A percentile compares a stretch with the other conserved stretches of the same genome.
Conservation (phyloP, 257 asterid genomes). For the Leonotis leonurus region DNA sequence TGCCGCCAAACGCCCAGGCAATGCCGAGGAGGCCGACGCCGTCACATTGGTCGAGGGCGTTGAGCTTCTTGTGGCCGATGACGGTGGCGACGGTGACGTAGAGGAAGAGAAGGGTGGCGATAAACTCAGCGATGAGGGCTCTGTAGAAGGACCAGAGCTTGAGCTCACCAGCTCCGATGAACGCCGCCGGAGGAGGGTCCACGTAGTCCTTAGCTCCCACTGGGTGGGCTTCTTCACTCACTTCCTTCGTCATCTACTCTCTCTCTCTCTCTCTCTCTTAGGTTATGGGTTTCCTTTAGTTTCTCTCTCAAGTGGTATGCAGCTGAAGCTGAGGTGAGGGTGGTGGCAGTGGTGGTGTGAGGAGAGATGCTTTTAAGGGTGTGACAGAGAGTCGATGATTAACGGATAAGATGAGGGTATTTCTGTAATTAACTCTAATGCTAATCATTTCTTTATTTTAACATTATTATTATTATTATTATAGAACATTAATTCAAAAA, state of each 20-base stretch:
- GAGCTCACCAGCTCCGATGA: slow-evolving; percentile 54
- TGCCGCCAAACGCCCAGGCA: slow-evolving; percentile 97
- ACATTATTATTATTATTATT: background rate
- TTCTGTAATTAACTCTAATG: slow-evolving; percentile 23
- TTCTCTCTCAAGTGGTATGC: background rate
- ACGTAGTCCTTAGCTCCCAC: slow-evolving; percentile 75
- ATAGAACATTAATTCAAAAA: background rate
- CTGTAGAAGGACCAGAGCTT: slow-evolving; percentile 79
- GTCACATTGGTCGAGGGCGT: slow-evolving; percentile 55
- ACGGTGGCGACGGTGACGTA: slow-evolving; percentile 86
- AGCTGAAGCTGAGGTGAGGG: slow-evolving; percentile 8
- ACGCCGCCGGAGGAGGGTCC: slow-evolving; percentile 92
- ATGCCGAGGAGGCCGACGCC: slow-evolving; percentile 92
- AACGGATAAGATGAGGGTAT: slow-evolving; percentile 52
- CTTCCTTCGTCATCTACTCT: slow-evolving; percentile 61
- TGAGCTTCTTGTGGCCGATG: slow-evolving; percentile 65
- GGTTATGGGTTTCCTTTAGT: background rate
- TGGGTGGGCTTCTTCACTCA: slow-evolving; percentile 48
- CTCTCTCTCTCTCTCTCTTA: background rate
- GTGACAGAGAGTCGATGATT: slow-evolving; percentile 15
- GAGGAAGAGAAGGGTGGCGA: slow-evolving; percentile 88
- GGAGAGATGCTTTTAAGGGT: slow-evolving; percentile 9
- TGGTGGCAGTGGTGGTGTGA: background rate
- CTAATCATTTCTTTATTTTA: background rate
- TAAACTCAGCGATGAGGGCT: slow-evolving; percentile 85